Conservation (phyloP, 768 basidiomycete genomes). For the Amyloporia xantha region DNA sequence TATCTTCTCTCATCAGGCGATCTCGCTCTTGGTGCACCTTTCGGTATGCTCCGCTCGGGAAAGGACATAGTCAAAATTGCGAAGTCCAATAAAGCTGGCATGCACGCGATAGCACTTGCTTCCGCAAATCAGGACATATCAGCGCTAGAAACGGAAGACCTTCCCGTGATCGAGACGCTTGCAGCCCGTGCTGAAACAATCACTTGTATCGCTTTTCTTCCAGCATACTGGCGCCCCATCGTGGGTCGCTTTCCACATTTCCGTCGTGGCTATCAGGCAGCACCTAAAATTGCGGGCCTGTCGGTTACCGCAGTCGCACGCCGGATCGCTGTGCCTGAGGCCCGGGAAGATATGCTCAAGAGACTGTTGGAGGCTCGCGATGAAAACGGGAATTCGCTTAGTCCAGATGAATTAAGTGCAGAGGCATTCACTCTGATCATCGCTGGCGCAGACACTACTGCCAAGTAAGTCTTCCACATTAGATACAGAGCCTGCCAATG, state of each 20-base stretch:
- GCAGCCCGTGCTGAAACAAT: not conserved
- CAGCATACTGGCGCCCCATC: constrained; percentile 1
- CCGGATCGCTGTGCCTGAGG: not conserved
- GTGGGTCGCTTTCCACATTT: not conserved
- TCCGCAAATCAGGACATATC: not conserved
- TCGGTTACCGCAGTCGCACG: constrained; percentile 9
- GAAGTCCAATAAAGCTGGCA: not conserved
- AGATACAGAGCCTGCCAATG: too few relatives aligned
- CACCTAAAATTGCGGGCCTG: constrained; percentile 1
- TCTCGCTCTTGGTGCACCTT: constrained; percentile 1
- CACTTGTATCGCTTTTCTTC: constrained; percentile 5
- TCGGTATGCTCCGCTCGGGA: constrained; percentile 5
- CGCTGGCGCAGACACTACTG: constrained; percentile 13
- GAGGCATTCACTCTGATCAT: constrained; percentile 9
- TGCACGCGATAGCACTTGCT: not conserved
- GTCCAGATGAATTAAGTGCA: constrained; percentile 8
- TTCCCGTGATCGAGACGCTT: not conserved
- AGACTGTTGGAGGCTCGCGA: constrained; percentile 10
- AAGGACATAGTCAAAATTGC: constrained; percentile 1
- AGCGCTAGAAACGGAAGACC: not conserved
- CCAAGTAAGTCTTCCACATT: constrained; percentile 14
- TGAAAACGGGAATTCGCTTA: constrained; percentile 11
- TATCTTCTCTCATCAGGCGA: constrained; percentile 1
- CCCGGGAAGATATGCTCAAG: constrained; percentile 8
- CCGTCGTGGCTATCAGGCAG: not conserved